These are phyloP conservation scores for Sicyos edulis DNA, from an alignment of 306 rosid genomes.

Conservation along the genomic window DNA sequence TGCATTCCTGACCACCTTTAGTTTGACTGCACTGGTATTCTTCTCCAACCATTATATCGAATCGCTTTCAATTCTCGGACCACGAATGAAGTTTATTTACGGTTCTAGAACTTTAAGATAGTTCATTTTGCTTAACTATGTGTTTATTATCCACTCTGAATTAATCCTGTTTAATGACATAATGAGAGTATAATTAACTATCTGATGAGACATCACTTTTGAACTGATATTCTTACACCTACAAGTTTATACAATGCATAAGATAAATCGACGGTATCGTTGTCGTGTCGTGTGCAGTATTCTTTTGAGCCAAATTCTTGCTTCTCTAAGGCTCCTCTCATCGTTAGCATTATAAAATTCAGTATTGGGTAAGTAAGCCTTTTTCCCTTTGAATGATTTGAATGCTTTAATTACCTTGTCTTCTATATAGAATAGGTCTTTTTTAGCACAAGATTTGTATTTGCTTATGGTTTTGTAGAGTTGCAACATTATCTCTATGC, in stretches of 20 bases:
- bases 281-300: conserved; percentile 53
- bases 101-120: neutral
- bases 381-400: conserved; percentile 9
- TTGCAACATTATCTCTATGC: conserved; percentile 53
- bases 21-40: conserved; percentile 81
- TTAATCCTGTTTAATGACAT: neutral
- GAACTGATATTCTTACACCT: neutral
- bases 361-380: conserved; percentile 66
- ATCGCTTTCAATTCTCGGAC: neutral
- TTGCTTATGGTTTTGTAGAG: conserved; percentile 33
- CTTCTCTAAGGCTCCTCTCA: conserved; percentile 46
- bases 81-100: neutral
- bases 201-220: neutral
- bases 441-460: neutral
- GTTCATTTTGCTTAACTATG: neutral
- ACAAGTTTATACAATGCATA: conserved; percentile 13
- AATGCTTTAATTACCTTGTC: neutral
- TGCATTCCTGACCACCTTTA: conserved; percentile 75
- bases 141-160: neutral
- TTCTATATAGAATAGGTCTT: neutral
- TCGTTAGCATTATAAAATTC: conserved; percentile 49
- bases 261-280: conserved; percentile 19
- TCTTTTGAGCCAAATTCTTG: conserved; percentile 61
- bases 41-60: conserved; percentile 13
- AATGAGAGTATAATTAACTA: neutral